A percentile compares a stretch with the other conserved stretches of the same genome.
Evolutionary conservation across 306 rosid genomes (phyloP).

Genomic region (Hylodesmum podocarpum): DNA sequence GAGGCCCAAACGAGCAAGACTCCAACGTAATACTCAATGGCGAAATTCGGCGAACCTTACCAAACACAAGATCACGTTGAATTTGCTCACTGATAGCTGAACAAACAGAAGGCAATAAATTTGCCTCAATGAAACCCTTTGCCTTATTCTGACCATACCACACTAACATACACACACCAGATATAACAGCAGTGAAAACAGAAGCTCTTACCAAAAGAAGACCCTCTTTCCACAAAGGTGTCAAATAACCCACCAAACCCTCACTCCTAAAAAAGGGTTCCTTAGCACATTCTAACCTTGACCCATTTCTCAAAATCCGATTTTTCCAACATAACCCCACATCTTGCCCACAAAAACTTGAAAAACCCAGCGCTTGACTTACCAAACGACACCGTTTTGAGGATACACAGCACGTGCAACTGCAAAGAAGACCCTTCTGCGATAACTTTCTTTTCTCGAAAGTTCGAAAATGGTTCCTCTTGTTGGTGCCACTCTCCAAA

Average conservation of each 20-base stretch:
- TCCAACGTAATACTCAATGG: conserved; percentile 85
- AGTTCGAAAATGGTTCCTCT: conserved; percentile 27
- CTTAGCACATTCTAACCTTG: conserved; percentile 57
- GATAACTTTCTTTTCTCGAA: conserved; percentile 31
- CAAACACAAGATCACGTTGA: conserved; percentile 81
- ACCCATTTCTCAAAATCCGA: conserved; percentile 43
- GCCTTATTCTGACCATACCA: conserved; percentile 84
- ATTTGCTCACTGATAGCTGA: conserved; percentile 59
- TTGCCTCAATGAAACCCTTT: conserved; percentile 66
- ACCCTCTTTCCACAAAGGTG: conserved; percentile 73
- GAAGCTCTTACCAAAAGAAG: conserved; percentile 74
- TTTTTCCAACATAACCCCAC: conserved; percentile 46
- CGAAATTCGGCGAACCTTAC: conserved; percentile 70
- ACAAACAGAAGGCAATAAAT: conserved; percentile 83
- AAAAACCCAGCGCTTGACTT: conserved; percentile 48
- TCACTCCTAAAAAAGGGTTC: conserved; percentile 59
- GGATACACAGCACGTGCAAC: conserved; percentile 29
- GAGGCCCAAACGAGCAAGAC: conserved; percentile 83
- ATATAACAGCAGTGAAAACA: conserved; percentile 60
- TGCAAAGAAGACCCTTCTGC: conserved; percentile 40
- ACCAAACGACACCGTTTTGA: conserved; percentile 51
- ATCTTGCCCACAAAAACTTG: conserved; percentile 54
- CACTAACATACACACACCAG: conserved; percentile 71
- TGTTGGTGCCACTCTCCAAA: conserved; percentile 28
- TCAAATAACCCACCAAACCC: conserved; percentile 50